A percentile compares a stretch with the other conserved stretches of the same genome.
Conservation (phyloP, 208 protist genomes). For the Acanthamoeba divionensis region DNA sequence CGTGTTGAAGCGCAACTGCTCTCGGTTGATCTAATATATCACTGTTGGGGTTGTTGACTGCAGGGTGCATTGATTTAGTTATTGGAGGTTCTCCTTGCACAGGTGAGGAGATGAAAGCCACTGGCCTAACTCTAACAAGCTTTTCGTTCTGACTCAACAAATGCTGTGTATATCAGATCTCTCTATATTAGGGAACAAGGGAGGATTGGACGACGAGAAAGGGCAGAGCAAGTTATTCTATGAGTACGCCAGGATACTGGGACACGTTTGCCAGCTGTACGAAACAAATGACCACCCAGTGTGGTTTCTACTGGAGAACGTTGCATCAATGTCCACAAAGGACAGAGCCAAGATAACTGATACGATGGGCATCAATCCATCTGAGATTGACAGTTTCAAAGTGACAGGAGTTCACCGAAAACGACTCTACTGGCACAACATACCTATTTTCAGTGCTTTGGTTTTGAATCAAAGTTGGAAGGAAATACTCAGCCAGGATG, state of each 20-base stretch:
- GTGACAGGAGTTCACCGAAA: not conserved
- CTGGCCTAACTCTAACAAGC: too few relatives aligned
- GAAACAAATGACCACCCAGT: not conserved
- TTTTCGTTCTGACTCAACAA: not conserved
- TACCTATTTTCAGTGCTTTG: not conserved
- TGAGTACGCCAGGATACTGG: not conserved
- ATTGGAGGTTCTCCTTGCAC: slow-evolving; percentile 17
- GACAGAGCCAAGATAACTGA: not conserved
- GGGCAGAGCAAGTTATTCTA: slow-evolving; percentile 7
- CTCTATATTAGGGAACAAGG: not conserved
- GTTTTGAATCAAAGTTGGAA: not conserved
- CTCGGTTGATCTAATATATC: too few relatives aligned
- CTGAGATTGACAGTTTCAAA: not conserved
- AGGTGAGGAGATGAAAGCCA: not conserved
- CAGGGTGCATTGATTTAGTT: not conserved
- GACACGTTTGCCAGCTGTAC: not conserved
- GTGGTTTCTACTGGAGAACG: slow-evolving; percentile 35
- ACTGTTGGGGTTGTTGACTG: too few relatives aligned
- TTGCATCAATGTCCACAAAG: not conserved
- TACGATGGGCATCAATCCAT: not conserved
- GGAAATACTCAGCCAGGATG: slow-evolving; percentile 23
- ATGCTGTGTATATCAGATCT: not conserved
- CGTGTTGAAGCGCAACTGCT: too few relatives aligned
- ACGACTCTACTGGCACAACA: slow-evolving; percentile 39
- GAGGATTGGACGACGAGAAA: not conserved